Conservation (phyloP, 768 basidiomycete species). For the Roridomyces roridus region DNA sequence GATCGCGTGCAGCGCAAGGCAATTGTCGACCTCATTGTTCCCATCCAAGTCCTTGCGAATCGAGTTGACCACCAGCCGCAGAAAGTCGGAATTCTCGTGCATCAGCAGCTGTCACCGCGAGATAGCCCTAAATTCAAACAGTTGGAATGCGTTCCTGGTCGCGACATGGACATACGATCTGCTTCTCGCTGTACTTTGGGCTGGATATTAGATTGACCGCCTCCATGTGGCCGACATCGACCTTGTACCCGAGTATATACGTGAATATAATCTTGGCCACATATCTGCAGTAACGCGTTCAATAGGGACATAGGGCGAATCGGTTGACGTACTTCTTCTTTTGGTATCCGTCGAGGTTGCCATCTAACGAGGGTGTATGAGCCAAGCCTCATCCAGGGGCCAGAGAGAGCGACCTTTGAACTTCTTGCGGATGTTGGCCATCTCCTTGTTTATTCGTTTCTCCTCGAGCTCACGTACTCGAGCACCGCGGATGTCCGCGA, state of each 20-base stretch:
- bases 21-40: conserved; percentile 94
- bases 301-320: conserved; percentile 2
- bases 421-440: conserved; percentile 99
- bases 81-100: conserved; percentile 98
- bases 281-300: conserved; percentile 64
- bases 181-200: conserved; percentile 96
- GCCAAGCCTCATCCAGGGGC: neutral
- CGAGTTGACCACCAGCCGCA: conserved; percentile 96
- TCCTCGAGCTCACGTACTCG: conserved; percentile 96
- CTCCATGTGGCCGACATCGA: conserved; percentile 99
- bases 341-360: conserved; percentile 88
- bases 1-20: conserved; percentile 95
- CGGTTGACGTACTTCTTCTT: conserved; percentile 80
- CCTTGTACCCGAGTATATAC: conserved; percentile 98
- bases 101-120: conserved; percentile 95
- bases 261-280: conserved; percentile 99
- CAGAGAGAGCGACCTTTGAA: conserved; percentile 79
- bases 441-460: conserved; percentile 99
- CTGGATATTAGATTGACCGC: conserved; percentile 98
- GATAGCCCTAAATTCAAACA: conserved; percentile 75
- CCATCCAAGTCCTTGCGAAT: conserved; percentile 97
- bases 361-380: conserved; percentile 53
- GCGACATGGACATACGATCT: conserved; percentile 74
- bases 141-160: neutral
- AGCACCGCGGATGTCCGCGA: conserved; percentile 97